Evolutionary conservation across 1,284 basidiomycete genomes (phyloP), one percentile per base, ranked within the genome.

Genomic region (Ustilago bromivora): DNA sequence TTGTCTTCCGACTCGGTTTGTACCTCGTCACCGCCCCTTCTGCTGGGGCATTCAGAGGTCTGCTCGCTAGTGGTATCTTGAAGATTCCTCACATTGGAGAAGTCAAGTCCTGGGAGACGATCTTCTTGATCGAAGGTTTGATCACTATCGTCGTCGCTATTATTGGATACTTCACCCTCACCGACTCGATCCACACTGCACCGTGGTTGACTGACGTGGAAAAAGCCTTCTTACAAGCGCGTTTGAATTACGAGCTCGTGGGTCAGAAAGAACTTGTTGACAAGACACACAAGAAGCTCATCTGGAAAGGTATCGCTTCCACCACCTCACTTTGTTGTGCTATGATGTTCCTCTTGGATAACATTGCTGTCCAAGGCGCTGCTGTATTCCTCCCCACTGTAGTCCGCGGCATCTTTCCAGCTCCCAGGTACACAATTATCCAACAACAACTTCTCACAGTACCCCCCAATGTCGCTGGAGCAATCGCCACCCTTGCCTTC

Each of bases 91-190:
- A 65, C 10, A 74, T 83, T 31, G 72, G 71, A 40, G 59, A 41
- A 43, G 78, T 80, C 1, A 68, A 56, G 55, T 72, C 71, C 3
- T 87, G 87, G 86, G 78, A 85, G 40, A 79, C 75, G 59, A 87
- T 86, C 64, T 87, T 86, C 74, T 64, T 87, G n/a, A 68, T 85
- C 28, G 87, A 87, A 55, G 87, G 87, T 2, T 64, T 87, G 54
- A 84, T 87, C 60, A 86, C 87, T 1, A 84, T 84, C 32, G 79
- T 75, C 4, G 65, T 87, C 17, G 86, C 78, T 28, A 52, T 85
- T 53, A 49, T 83, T 13, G 77, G 79, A 2, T 88, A 73, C 49
- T 81, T 87, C 58, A 61, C 85, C 17, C 65, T 88, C 34, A 80
- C 83, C 2, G 83, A 87, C 63, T 77, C 81, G 34, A 86, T 87